Conservation (phyloP, 192 early-diverging fungal species). For the Dimargaris xerosporica region DNA sequence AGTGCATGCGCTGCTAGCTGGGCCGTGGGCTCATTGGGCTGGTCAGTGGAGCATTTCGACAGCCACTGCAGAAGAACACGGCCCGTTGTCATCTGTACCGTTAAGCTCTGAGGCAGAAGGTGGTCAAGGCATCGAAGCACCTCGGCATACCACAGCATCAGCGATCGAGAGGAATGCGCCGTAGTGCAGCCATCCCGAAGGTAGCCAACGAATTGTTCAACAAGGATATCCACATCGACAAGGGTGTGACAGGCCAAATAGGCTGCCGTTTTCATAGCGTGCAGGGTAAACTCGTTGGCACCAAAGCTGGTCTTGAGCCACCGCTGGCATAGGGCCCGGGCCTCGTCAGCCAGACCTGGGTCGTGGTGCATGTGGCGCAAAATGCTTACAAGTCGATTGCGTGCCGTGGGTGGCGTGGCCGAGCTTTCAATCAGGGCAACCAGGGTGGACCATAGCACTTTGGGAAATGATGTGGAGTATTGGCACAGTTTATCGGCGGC, state of each 20-base stretch:
- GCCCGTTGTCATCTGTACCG: too few species aligned
- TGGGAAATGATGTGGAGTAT: slow-evolving; percentile 26
- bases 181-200: too few species aligned
- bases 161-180: neutral
- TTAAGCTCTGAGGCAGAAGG: neutral
- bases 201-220: neutral
- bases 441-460: slow-evolving; percentile 30
- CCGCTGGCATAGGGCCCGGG: neutral
- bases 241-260: slow-evolving; percentile 11
- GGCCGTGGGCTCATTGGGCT: neutral
- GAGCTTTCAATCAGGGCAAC: slow-evolving; percentile 19
- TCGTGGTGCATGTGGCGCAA: slow-evolving; percentile 9
- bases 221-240: slow-evolving; percentile 1
- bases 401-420: slow-evolving; percentile 15
- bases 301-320: neutral
- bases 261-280: slow-evolving; percentile 9
- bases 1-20: neutral
- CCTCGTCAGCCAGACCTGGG: slow-evolving; percentile 2
- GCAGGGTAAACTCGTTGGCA: neutral
- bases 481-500: slow-evolving; percentile 26
- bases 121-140: neutral
- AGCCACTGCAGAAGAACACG: neutral
- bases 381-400: neutral
- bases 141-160: neutral
- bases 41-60: neutral